A percentile compares a stretch with the other conserved stretches of the same genome.
Evolutionary conservation across 1,284 basidiomycete species (phyloP).

Genomic region (Fomes fomentarius): DNA sequence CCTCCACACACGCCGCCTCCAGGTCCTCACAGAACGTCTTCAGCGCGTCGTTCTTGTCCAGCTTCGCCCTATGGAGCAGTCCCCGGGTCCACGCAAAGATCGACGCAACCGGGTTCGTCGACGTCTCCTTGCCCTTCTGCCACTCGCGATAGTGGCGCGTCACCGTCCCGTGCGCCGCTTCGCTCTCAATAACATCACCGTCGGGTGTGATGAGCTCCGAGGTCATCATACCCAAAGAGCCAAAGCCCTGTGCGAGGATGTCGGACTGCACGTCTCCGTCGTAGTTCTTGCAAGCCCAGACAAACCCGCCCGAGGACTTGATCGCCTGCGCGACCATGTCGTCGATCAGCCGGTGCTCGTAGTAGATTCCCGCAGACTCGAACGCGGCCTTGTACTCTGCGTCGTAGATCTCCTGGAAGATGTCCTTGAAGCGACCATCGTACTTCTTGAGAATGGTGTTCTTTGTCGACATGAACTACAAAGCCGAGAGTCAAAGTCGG

Average conservation of each 20-base stretch:
- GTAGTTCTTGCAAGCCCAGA: conserved; percentile 98
- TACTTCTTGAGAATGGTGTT: conserved; percentile 97
- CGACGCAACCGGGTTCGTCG: conserved; percentile 97
- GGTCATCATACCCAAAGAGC: conserved; percentile 97
- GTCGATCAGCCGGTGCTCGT: conserved; percentile 93
- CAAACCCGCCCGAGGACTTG: conserved; percentile 96
- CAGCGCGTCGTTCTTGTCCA: conserved; percentile 85
- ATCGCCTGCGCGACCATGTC: conserved; percentile 98
- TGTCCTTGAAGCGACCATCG: conserved; percentile 98
- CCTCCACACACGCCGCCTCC: conserved; percentile 89
- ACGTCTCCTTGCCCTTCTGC: conserved; percentile 95
- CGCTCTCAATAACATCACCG: conserved; percentile 88
- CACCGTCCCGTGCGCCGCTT: conserved; percentile 94
- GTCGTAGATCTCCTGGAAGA: conserved; percentile 96
- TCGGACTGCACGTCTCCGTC: conserved; percentile 94
- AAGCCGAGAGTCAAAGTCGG: background rate
- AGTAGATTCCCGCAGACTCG: conserved; percentile 87
- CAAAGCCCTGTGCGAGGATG: conserved; percentile 94
- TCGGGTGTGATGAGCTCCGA: conserved; percentile 96
- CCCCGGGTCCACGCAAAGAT: conserved; percentile 99
- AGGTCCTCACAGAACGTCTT: conserved; percentile 79
- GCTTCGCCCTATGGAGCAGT: conserved; percentile 90
- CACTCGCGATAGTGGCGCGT: conserved; percentile 97
- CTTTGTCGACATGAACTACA: conserved; percentile 95
- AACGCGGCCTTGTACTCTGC: conserved; percentile 84